Evolutionary conservation across 495 filamentous ascomycete species (phyloP).

Genomic region (Amphirosellinia nigrospora): DNA sequence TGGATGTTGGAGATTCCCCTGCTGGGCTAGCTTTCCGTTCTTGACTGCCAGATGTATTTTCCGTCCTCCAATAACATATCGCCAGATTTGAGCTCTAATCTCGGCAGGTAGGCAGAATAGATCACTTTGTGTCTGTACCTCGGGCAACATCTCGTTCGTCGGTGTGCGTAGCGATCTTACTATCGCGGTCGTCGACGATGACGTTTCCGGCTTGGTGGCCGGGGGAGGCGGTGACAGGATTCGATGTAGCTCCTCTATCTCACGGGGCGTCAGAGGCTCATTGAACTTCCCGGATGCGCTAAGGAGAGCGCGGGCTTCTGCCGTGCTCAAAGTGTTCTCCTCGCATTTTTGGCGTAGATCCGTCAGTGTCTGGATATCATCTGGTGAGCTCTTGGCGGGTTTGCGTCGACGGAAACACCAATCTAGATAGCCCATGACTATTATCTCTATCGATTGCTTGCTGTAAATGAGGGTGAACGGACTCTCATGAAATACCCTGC

Average conservation of each 20-base stretch:
- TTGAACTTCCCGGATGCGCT: constrained; percentile 20
- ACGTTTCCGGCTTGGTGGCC: constrained; percentile 12
- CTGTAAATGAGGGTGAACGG: background rate
- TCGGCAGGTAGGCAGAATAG: constrained; percentile 23
- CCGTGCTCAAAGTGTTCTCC: constrained; percentile 13
- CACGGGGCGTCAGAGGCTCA: constrained; percentile 19
- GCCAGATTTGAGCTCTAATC: constrained; percentile 25
- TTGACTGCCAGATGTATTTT: constrained; percentile 25
- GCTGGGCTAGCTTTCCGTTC: constrained; percentile 19
- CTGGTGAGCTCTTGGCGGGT: background rate
- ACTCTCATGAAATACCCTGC: background rate
- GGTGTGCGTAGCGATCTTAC: constrained; percentile 21
- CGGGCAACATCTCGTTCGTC: constrained; percentile 27
- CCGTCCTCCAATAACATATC: constrained; percentile 18
- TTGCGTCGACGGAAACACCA: constrained; percentile 16
- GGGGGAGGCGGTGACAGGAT: constrained; percentile 13
- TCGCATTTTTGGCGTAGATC: constrained; percentile 24
- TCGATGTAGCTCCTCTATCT: constrained; percentile 25
- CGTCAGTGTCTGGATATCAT: background rate
- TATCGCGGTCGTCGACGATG: background rate
- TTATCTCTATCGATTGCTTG: background rate
- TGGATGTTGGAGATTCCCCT: constrained; percentile 15
- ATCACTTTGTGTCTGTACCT: constrained; percentile 18
- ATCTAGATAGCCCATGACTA: constrained; percentile 12
- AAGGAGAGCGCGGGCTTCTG: constrained; percentile 22